These are phyloP conservation scores for Kappamyces sp. DNA, from an alignment of 192 early-diverging fungal species.

Conservation along the genomic window DNA sequence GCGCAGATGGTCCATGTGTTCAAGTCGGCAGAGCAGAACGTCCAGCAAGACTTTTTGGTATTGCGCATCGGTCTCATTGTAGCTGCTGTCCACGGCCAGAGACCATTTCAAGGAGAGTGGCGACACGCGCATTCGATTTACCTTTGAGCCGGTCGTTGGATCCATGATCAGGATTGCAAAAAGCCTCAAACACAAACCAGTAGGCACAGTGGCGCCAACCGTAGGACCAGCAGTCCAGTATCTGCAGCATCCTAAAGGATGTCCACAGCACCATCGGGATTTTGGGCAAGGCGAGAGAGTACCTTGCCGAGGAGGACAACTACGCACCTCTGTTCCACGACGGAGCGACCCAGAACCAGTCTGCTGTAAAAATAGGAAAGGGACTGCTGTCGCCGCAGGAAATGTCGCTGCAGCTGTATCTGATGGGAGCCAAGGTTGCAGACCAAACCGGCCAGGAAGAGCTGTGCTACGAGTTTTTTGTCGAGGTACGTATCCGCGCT, in stretches of 20 bases:
- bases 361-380: slow-evolving; percentile 20
- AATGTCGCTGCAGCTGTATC: slow-evolving; percentile 70
- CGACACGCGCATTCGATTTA: slow-evolving; percentile 85
- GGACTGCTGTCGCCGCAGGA: slow-evolving; percentile 41
- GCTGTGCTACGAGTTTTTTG: slow-evolving; percentile 95
- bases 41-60: slow-evolving; percentile 73
- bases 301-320: slow-evolving; percentile 34
- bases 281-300: slow-evolving; percentile 48
- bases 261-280: slow-evolving; percentile 78
- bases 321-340: slow-evolving; percentile 29
- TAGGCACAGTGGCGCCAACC: not conserved
- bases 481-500: slow-evolving; percentile 43
- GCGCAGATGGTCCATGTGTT: slow-evolving; percentile 22
- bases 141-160: slow-evolving; percentile 78
- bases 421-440: slow-evolving; percentile 80
- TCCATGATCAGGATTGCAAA: not conserved
- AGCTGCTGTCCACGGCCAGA: slow-evolving; percentile 73
- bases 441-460: slow-evolving; percentile 86
- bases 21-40: slow-evolving; percentile 41
- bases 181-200: slow-evolving; percentile 2
- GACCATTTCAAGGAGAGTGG: slow-evolving; percentile 84
- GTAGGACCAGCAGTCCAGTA: slow-evolving; percentile 16
- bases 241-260: slow-evolving; percentile 74
- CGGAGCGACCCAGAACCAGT: slow-evolving; percentile 22
- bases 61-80: slow-evolving; percentile 13